Conservation (phyloP, 345 rosid genomes). For the Gynandropsis gynandra region DNA sequence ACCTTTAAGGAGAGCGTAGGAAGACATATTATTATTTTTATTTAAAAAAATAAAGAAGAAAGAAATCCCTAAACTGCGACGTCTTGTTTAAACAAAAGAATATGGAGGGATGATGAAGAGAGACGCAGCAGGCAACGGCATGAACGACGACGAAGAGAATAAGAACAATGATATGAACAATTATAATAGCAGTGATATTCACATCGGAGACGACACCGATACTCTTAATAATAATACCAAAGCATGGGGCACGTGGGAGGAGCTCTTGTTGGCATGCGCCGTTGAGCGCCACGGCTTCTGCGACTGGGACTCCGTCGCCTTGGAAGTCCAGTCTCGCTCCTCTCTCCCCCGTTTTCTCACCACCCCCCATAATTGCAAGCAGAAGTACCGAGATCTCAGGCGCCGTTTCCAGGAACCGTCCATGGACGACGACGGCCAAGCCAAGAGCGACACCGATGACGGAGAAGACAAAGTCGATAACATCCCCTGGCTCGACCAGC, state of each 20-base stretch:
- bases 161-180: constrained; percentile 10
- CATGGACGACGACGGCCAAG: not conserved
- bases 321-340: constrained; percentile 57
- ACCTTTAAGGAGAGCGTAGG: constrained; percentile 15
- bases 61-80: constrained; percentile 25
- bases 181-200: constrained; percentile 11
- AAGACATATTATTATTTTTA: constrained; percentile 13
- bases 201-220: constrained; percentile 4
- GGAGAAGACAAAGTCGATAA: constrained; percentile 20
- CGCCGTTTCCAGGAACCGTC: constrained; percentile 39
- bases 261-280: constrained; percentile 65
- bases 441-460: not conserved
- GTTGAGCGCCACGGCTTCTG: constrained; percentile 70
- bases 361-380: constrained; percentile 43
- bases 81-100: constrained; percentile 12
- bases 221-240: constrained; percentile 4
- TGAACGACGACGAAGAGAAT: constrained; percentile 12
- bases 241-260: constrained; percentile 78
- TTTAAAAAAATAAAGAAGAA: not conserved
- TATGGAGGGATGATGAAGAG: constrained; percentile 23
- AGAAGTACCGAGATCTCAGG: constrained; percentile 55
- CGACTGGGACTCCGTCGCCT: constrained; percentile 69
- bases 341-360: constrained; percentile 36
- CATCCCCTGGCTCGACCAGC: constrained; percentile 61
- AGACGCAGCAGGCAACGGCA: constrained; percentile 12